phyloP scores from a whole-genome alignment of 1,284 basidiomycete species.

The Neolentinus lepideus region DNA sequence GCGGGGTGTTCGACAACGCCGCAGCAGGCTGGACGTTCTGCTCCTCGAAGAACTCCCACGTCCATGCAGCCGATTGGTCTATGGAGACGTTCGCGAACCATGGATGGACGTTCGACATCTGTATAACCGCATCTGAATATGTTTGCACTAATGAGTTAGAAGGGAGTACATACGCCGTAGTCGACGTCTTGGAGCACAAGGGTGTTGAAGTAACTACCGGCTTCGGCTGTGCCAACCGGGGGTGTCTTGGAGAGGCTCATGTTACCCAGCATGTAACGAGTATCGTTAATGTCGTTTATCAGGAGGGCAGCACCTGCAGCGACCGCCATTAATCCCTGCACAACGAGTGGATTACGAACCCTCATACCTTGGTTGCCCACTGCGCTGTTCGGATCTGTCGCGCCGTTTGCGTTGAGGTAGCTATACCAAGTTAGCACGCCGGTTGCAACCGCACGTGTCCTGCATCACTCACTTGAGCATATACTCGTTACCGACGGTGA shows the following conservation, averaged over 20 bases:
- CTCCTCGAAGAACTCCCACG: conserved; percentile 47
- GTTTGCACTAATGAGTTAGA: conserved; percentile 1
- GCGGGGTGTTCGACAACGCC: conserved; percentile 57
- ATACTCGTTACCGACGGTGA: conserved; percentile 82
- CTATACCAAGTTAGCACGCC: conserved; percentile 23
- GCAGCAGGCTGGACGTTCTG: conserved; percentile 48
- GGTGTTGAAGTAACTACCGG: conserved; percentile 80
- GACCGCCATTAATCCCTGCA: no score
- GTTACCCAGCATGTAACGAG: conserved; percentile 42
- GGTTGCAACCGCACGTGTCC: no score
- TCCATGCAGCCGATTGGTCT: conserved; percentile 64
- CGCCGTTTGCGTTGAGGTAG: conserved; percentile 41
- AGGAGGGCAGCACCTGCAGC: conserved; percentile 29
- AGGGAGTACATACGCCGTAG: conserved; percentile 51
- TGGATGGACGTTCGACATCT: conserved; percentile 75
- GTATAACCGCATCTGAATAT: not conserved
- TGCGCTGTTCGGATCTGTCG: conserved; percentile 40
- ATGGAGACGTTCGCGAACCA: conserved; percentile 77
- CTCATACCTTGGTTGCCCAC: conserved; percentile 42
- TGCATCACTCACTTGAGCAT: conserved; percentile 74
- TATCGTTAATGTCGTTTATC: conserved; percentile 61
- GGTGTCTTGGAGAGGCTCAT: conserved; percentile 50
- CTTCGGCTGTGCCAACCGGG: conserved; percentile 86
- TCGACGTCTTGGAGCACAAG: conserved; percentile 65
- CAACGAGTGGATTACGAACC: no score